These are phyloP conservation scores for Leccinum fuscescens DNA, from an alignment of 1,284 basidiomycete species.

Conservation along the genomic window DNA sequence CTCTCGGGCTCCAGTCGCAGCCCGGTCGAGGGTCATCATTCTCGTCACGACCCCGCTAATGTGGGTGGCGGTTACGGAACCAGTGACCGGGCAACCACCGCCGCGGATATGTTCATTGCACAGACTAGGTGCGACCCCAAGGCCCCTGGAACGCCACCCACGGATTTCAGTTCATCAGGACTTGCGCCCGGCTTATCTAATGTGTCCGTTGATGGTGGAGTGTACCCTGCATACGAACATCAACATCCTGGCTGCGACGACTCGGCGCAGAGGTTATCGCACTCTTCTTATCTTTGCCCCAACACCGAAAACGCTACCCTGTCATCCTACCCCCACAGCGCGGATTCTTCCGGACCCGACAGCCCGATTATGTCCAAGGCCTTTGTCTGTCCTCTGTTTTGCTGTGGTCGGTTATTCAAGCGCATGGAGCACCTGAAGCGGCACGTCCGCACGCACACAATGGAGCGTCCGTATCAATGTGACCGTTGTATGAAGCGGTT, in stretches of 20 bases:
- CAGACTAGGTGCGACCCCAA: conserved; percentile 58
- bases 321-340: conserved; percentile 25
- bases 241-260: conserved; percentile 21
- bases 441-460: conserved; percentile 86
- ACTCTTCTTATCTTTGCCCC: conserved; percentile 17
- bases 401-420: conserved; percentile 83
- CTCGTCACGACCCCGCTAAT: conserved; percentile 25
- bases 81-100: conserved; percentile 38
- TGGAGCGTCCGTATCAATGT: conserved; percentile 82
- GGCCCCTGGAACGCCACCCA: conserved; percentile 20
- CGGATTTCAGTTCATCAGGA: conserved; percentile 21
- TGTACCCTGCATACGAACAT: conserved; percentile 23
- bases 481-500: conserved; percentile 74
- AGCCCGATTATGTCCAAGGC: conserved; percentile 51
- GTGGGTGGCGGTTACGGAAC: conserved; percentile 36
- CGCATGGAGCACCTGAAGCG: conserved; percentile 86
- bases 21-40: conserved; percentile 23
- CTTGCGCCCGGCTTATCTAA: conserved; percentile 22
- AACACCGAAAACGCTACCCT: conserved; percentile 16
- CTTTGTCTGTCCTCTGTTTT: conserved; percentile 76
- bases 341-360: conserved; percentile 18
- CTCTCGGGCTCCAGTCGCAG: conserved; percentile 25
- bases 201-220: conserved; percentile 20
- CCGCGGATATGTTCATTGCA: conserved; percentile 62
- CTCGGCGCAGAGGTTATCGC: conserved; percentile 17